Base-by-base conservation (phyloP, 1,284 basidiomycete species). In the Wolfiporia cocos region DNA sequence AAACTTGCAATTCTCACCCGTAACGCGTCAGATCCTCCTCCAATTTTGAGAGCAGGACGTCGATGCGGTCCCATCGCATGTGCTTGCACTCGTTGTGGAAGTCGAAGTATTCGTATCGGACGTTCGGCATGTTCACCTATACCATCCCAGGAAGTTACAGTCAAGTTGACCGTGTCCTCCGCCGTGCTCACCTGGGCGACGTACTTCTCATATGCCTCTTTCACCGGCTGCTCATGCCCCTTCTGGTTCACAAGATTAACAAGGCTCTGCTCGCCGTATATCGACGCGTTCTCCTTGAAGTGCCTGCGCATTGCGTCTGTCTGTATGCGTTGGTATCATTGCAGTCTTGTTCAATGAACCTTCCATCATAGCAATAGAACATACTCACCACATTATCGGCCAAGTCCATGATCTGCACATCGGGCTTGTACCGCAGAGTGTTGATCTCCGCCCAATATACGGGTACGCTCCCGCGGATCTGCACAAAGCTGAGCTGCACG, bases 371-470 rank as follows among this genome's bases (percentile, higher is more conserved):
- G n/a, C n/a, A n/a, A n/a, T n/a, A 20, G 24, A 24, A 40, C 41
- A 26, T n/a, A 39, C 12, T 34, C 22, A 47, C 43, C 44, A n/a
- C 23, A 32, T 92, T 89, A 51, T 91, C 81, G 41, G 83, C 80
- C 30, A 90, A 65, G 43, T 97, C 92, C 92, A 98, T 98, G 50
- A 99, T 78, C 65, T 94, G 90, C 44, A 99, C 68, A 64, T 99
- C 96, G 6, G 96, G 96, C 63, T 94, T 96, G 67, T 99, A 99
- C 49, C 93, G 78, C 49, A 99, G 62, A 37, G 92, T 99, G 66
- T 95, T 98, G 58, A 99, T 72, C 65, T 99, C 95, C 2, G 92
- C 91, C 96, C 96, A 99, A 63, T 86, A 98, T 15, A 99, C 67
- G 2, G 96, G 96, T 9, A 95, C 85, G 52, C 89, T 93, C 7